Evolutionary conservation across 257 asterid species (phyloP).

Genomic region (Ligustrum vulgare): DNA sequence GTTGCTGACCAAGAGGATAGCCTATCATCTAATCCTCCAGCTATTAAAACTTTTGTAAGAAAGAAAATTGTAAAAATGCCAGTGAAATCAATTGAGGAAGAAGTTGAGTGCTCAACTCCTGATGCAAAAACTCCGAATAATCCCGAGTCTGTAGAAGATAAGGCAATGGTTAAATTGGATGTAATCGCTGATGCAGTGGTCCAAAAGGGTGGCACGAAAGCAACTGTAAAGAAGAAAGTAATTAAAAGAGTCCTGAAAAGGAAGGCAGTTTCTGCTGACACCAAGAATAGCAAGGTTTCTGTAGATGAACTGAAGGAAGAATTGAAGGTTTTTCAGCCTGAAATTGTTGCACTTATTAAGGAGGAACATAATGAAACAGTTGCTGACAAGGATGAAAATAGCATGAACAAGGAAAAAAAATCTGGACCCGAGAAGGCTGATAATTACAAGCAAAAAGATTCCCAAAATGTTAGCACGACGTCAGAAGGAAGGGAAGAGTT

Average conservation of each 20-base stretch:
- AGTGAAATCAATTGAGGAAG: constrained; percentile 34
- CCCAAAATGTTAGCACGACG: constrained; percentile 39
- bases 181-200: constrained; percentile 29
- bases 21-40: constrained; percentile 40
- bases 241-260: constrained; percentile 68
- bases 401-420: constrained; percentile 28
- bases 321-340: constrained; percentile 31
- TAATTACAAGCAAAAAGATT: constrained; percentile 27
- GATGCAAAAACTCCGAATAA: constrained; percentile 40
- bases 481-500: constrained; percentile 42
- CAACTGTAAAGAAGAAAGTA: constrained; percentile 67
- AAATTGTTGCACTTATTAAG: constrained; percentile 28
- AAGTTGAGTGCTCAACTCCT: constrained; percentile 33
- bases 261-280: constrained; percentile 48
- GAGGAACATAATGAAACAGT: constrained; percentile 33
- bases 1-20: constrained; percentile 48
- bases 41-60: constrained; percentile 59
- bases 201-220: constrained; percentile 52
- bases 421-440: constrained; percentile 42
- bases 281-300: constrained; percentile 35
- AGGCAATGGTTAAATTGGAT: constrained; percentile 38
- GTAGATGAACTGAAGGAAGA: constrained; percentile 39
- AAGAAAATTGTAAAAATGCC: constrained; percentile 58
- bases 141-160: constrained; percentile 39
- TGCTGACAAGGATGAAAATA: constrained; percentile 44